Evolutionary conservation across 495 filamentous ascomycete genomes (phyloP).

Genomic region (Aspergillus leporis): DNA sequence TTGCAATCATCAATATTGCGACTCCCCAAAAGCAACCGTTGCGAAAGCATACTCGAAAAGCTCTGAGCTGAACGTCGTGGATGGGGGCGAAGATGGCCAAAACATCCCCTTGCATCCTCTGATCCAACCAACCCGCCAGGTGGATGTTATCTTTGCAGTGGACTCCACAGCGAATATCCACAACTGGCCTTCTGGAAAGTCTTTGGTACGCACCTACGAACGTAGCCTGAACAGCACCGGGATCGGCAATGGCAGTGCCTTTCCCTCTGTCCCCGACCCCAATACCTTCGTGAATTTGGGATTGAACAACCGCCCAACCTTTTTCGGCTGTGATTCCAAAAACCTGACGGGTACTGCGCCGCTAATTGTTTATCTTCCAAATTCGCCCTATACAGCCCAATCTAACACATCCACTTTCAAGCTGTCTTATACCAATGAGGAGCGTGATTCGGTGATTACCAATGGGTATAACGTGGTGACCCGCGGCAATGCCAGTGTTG

Average conservation of each 20-base stretch:
- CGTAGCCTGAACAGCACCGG: conserved; percentile 54
- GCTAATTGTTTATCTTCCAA: conserved; percentile 84
- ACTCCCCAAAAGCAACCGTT: too few relatives aligned
- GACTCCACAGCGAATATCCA: conserved; percentile 80
- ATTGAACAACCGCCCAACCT: conserved; percentile 78
- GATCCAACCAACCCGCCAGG: conserved; percentile 69
- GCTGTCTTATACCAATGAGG: conserved; percentile 52
- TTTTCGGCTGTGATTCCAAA: conserved; percentile 80
- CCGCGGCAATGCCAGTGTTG: conserved; percentile 69
- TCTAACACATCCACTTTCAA: conserved; percentile 74
- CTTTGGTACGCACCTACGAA: conserved; percentile 76
- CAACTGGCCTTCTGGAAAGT: conserved; percentile 82
- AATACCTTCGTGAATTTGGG: conserved; percentile 84
- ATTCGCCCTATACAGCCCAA: conserved; percentile 68
- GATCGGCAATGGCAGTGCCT: conserved; percentile 78
- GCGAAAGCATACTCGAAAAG: conserved; percentile 56
- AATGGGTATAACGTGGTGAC: conserved; percentile 82
- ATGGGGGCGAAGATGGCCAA: conserved; percentile 82
- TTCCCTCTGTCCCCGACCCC: conserved; percentile 74
- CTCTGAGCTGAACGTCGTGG: conserved; percentile 68
- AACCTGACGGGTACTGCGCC: conserved; percentile 56
- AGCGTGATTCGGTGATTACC: conserved; percentile 71
- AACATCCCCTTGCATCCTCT: conserved; percentile 84
- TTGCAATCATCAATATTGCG: too few relatives aligned
- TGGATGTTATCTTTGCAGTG: conserved; percentile 89